A percentile compares a stretch with the other conserved stretches of the same genome.
phyloP scores from a whole-genome alignment of 1,139 yeast species.

The Schizosaccharomyces versatilis region DNA sequence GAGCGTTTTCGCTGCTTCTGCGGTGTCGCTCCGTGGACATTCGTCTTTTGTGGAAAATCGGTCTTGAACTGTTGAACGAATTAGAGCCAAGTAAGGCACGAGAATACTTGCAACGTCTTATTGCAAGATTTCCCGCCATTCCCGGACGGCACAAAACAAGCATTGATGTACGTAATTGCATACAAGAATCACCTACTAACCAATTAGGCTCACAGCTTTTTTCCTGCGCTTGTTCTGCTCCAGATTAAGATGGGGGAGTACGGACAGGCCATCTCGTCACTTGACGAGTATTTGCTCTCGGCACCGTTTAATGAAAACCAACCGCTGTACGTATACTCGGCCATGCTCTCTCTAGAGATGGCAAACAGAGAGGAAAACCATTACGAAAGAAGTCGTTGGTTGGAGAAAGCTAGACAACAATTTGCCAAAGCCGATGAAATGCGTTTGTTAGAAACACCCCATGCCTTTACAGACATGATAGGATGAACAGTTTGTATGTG shows the following conservation, averaged over 20 bases:
- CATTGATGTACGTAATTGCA: not conserved
- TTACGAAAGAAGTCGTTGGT: not conserved
- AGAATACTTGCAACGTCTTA: slow-evolving; percentile 3
- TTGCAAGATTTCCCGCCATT: slow-evolving; percentile 3
- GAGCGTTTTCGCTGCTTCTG: slow-evolving; percentile 6
- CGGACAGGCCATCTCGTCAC: not conserved
- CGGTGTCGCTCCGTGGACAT: slow-evolving; percentile 2
- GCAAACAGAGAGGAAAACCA: not conserved
- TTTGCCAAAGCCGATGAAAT: not conserved
- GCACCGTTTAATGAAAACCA: not conserved
- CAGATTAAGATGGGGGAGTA: slow-evolving; percentile 3
- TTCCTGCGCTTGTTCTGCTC: slow-evolving; percentile 2
- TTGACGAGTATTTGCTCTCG: slow-evolving; percentile 4
- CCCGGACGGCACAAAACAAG: not conserved
- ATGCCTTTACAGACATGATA: not conserved
- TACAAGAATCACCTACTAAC: not conserved
- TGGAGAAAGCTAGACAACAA: not conserved
- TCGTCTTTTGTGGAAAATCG: slow-evolving; percentile 5
- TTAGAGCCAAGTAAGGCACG: not conserved
- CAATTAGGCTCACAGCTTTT: slow-evolving; percentile 4
- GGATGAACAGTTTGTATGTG: not conserved
- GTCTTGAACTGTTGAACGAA: slow-evolving; percentile 5
- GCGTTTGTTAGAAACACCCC: not conserved
- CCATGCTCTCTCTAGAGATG: not conserved
- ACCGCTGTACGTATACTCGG: not conserved